Base-by-base conservation (phyloP, 1,139 yeast species). In the Geotrichum macrosporum region DNA sequence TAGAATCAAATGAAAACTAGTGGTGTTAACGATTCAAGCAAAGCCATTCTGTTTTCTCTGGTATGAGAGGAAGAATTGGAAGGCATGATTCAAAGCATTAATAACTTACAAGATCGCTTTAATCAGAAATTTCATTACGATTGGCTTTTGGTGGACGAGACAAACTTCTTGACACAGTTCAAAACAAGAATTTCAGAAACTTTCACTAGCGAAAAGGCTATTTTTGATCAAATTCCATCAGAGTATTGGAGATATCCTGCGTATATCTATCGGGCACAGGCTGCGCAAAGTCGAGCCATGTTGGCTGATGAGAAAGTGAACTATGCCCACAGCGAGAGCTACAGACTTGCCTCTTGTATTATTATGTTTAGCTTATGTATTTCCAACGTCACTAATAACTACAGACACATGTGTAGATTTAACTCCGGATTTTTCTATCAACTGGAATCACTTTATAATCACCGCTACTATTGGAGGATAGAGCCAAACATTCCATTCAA, bases 71-170 rank as follows among this genome's bases (percentile, higher is more conserved):
- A 68, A 12, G 95, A 86, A 54, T 61, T 84, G 18, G 71, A 71
- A 53, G 73, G 73, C n/a, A 68, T 84, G 51, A 58, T 81, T 13
- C 70, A 69, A 40, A 74, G 89, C 2, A 76, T 85, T 38, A 71
- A 73, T 46, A 68, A 75, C 13, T 73, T 82, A 47, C 92, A 84
- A 65, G 86, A 81, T 61, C 70, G 88, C 40, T 84, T 84, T 70
- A 84, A 84, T 68, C 62, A 69, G 35, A 72, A 76, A 50, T 84
- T 66, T 67, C 72, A 80, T 58, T 84, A 84, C 62, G 92, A 84
- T 62, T 84, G 94, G 94, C 84, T 84, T 10, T 84, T 84, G 60
- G 69, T 84, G 51, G 83, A 83, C 64, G 82, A 83, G 55, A 82
- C 74, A 53, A 74, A 70, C 18, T 81, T 81, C 60, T 63, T 73